A percentile compares a stretch with the other conserved stretches of the same genome.
Evolutionary conservation across 495 filamentous ascomycete species (phyloP).

Genomic region (Xylaria sp.): DNA sequence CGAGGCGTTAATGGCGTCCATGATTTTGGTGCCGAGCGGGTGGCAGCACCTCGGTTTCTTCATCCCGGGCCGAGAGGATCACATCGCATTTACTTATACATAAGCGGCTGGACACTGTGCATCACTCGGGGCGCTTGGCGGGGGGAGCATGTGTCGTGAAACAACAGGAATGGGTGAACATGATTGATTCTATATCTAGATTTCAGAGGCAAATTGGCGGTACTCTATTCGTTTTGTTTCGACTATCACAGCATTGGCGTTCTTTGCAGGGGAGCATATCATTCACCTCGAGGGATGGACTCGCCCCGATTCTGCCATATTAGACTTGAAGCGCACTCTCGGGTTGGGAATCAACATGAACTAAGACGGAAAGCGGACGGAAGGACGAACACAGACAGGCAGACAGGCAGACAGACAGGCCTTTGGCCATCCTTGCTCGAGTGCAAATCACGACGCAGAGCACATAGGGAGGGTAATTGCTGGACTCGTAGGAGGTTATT

Average conservation of each 20-base stretch:
- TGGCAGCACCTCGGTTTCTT: slow-evolving; percentile 6
- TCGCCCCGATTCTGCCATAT: slow-evolving; percentile 13
- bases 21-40: not conserved
- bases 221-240: slow-evolving; percentile 11
- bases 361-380: not conserved
- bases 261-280: slow-evolving; percentile 15
- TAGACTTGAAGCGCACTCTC: slow-evolving; percentile 15
- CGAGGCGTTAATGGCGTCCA: slow-evolving; percentile 37
- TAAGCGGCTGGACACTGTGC: slow-evolving; percentile 15
- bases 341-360: slow-evolving; percentile 1
- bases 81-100: slow-evolving; percentile 23
- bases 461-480: not conserved
- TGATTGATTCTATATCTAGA: slow-evolving; percentile 25
- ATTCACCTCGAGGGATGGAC: slow-evolving; percentile 7
- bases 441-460: not conserved
- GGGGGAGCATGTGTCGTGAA: slow-evolving; percentile 5
- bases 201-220: slow-evolving; percentile 21
- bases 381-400: not conserved
- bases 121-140: not conserved
- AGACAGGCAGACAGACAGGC: not conserved
- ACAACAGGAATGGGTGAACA: not conserved
- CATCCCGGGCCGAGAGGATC: not conserved
- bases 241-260: slow-evolving; percentile 29
- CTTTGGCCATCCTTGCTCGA: not conserved
- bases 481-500: not conserved